Conservation (phyloP, 1,284 basidiomycete species). For the Sporisorium graminicola region DNA sequence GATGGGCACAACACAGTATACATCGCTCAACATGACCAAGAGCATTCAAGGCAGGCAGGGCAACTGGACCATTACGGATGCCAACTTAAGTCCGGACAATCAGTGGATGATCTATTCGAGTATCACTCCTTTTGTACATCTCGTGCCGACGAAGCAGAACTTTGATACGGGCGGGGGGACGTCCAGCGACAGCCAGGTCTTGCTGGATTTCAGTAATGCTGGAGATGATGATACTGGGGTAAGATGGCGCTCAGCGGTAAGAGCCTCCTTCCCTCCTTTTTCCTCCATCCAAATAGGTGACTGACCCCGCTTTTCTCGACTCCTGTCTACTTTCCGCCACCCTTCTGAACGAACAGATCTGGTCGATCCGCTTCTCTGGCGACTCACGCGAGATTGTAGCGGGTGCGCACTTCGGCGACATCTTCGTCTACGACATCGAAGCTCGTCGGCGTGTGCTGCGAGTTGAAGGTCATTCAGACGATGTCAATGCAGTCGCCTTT, state of each 20-base stretch:
- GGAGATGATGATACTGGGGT: slow-evolving; percentile 70
- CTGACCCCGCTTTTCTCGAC: neutral
- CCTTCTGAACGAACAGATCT: slow-evolving; percentile 74
- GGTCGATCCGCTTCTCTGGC: slow-evolving; percentile 93
- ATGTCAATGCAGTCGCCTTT: slow-evolving; percentile 95
- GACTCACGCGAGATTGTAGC: slow-evolving; percentile 90
- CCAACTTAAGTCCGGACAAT: slow-evolving; percentile 90
- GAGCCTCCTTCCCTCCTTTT: slow-evolving; percentile 10
- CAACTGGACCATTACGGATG: slow-evolving; percentile 75
- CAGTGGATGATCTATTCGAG: slow-evolving; percentile 88
- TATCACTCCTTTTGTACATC: slow-evolving; percentile 78
- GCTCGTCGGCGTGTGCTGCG: slow-evolving; percentile 82
- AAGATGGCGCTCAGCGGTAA: slow-evolving; percentile 63
- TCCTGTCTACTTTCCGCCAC: neutral
- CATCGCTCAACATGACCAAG: slow-evolving; percentile 63
- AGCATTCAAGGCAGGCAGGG: slow-evolving; percentile 62
- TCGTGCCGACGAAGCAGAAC: slow-evolving; percentile 78
- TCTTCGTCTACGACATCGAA: slow-evolving; percentile 86
- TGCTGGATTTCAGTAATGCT: slow-evolving; percentile 67
- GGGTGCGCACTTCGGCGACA: slow-evolving; percentile 75
- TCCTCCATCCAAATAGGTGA: neutral
- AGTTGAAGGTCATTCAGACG: slow-evolving; percentile 85
- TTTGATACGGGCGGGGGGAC: slow-evolving; percentile 47
- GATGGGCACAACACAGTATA: slow-evolving; percentile 71
- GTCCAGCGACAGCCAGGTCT: slow-evolving; percentile 58